Evolutionary conservation across 2,329 filamentous ascomycete species (phyloP).

Genomic region (Aplosporella prunicola): DNA sequence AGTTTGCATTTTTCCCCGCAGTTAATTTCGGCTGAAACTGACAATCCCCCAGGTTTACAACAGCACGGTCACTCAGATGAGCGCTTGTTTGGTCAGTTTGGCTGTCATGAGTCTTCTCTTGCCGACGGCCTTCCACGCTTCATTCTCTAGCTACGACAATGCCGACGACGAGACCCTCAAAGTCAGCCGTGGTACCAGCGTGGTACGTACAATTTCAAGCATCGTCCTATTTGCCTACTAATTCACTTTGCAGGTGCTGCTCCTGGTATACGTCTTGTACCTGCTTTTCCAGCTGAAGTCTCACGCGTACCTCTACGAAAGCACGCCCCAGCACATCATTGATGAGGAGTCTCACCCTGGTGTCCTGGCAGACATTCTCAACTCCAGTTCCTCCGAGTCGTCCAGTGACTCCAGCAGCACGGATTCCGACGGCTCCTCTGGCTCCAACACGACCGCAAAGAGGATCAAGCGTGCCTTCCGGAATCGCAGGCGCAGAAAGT

Average conservation of each 20-base stretch:
- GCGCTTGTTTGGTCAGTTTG: constrained; percentile 80
- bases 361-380: constrained; percentile 71
- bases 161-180: constrained; percentile 67
- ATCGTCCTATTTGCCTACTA: constrained; percentile 14
- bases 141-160: constrained; percentile 53
- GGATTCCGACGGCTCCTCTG: constrained; percentile 59
- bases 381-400: constrained; percentile 50
- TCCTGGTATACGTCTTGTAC: constrained; percentile 75
- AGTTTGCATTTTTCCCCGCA: constrained; percentile 13
- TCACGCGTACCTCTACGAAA: constrained; percentile 84
- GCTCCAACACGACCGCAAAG: constrained; percentile 64
- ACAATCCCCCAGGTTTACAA: constrained; percentile 65
- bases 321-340: constrained; percentile 84
- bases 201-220: constrained; percentile 45
- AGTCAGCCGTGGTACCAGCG: constrained; percentile 82
- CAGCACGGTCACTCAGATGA: constrained; percentile 93
- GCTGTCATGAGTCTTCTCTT: constrained; percentile 83
- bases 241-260: constrained; percentile 47
- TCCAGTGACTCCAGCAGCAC: constrained; percentile 31
- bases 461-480: constrained; percentile 68
- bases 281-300: constrained; percentile 87
- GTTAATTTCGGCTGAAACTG: too few species aligned
- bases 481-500: constrained; percentile 63
- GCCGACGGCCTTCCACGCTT: constrained; percentile 88
- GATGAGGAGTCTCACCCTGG: constrained; percentile 85